Evolutionary conservation across 2,329 filamentous ascomycete species (phyloP), one percentile per base, ranked within the genome.

Genomic region (Didymella glomerata): DNA sequence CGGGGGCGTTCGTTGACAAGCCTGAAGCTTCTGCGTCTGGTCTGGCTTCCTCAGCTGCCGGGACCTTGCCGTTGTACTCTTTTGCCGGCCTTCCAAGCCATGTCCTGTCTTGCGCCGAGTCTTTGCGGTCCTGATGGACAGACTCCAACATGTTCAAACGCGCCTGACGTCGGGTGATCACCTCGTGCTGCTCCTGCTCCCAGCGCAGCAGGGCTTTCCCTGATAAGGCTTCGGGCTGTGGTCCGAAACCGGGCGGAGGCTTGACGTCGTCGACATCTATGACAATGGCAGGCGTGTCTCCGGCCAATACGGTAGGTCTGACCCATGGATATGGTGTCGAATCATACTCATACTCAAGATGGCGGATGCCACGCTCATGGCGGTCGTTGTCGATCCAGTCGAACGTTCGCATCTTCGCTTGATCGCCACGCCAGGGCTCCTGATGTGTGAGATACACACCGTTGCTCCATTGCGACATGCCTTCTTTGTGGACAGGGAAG

Each of bases 391-490:
- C 38, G 44, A 52, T 34, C 42, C 48, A 57, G 13, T 48, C 36
- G 13, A 40, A 25, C 4, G 36, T 44, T 34, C 54, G 55, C 4
- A 22, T 30, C 25, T 48, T 58, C 48, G 52, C n/a, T 9, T 48
- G 30, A 4, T 53, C 49, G 30, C 48, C 49, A 25, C 25, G 16
- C 48, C 48, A 49, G 18, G 55, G 55, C 38, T 58, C 44, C 22
- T 25, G 44, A 3, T 48, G 2, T 6, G 44, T 11, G 13, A 58
- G 13, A 3, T 14, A 18, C 8, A 8, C 14, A 28, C 48, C 44
- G 14, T 53, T 48, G 44, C 55, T 57, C 36, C 48, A 57, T 16
- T 46, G 28, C 16, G 32, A 36, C 42, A 42, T 40, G 27, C 42
- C 27, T 5, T 51, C 34, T 20, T 36, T n/a, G 48, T 51, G 38